These are phyloP conservation scores for Pelargonium fulgidum DNA, from an alignment of 441 rosid species.

Conservation along the genomic window DNA sequence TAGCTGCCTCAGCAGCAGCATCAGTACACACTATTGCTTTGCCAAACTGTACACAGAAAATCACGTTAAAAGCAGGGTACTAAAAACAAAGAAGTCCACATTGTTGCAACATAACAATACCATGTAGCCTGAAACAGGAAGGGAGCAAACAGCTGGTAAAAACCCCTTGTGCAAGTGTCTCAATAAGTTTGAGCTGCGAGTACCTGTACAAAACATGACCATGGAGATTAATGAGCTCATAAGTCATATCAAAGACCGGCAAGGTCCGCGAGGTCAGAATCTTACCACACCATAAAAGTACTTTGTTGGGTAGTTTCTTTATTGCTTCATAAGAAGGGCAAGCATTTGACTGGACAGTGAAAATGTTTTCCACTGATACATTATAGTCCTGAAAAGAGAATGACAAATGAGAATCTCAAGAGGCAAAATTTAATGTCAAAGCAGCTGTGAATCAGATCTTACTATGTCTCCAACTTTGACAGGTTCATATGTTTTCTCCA, in stretches of 20 bases:
- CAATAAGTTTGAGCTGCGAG: constrained; percentile 57
- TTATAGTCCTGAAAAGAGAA: constrained; percentile 44
- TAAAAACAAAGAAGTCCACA: not conserved
- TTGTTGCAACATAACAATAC: constrained; percentile 21
- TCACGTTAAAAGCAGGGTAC: not conserved
- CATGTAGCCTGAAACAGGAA: constrained; percentile 76
- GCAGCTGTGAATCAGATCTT: constrained; percentile 10
- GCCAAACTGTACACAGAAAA: constrained; percentile 43
- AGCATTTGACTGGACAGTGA: constrained; percentile 45
- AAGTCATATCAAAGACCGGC: too few relatives aligned
- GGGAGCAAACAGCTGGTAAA: constrained; percentile 56
- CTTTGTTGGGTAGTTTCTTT: constrained; percentile 55
- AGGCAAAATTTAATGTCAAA: not conserved
- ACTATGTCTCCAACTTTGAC: constrained; percentile 63
- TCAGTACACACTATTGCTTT: constrained; percentile 71
- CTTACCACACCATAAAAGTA: constrained; percentile 85
- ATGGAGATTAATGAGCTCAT: not conserved
- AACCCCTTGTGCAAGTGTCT: constrained; percentile 76
- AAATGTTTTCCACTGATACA: constrained; percentile 53
- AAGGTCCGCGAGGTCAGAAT: not conserved
- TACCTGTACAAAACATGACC: constrained; percentile 30
- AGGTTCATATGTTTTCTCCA: constrained; percentile 67
- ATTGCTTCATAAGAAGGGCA: constrained; percentile 56
- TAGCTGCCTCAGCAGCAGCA: constrained; percentile 78
- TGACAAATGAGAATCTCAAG: not conserved